Evolutionary conservation across 2,329 filamentous ascomycete species (phyloP), one percentile per base, ranked within the genome.

Genomic region (Cyphellophora attinorum): DNA sequence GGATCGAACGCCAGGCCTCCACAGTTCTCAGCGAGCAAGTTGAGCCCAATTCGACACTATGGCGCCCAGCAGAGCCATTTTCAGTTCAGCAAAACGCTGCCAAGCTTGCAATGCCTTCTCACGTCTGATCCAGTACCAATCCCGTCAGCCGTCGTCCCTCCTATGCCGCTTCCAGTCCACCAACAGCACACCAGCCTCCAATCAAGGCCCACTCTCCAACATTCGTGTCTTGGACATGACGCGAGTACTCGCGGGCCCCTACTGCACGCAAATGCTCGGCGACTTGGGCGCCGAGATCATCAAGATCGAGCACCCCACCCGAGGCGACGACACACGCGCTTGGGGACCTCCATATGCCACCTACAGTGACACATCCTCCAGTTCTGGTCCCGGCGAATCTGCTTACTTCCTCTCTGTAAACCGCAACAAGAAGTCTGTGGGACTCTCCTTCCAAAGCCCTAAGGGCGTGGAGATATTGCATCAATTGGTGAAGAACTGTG

Each of bases 331-430:
- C 55, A 98, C 91, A 6, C 70, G 91, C 51, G 88, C 88, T 33
- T 98, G 91, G 91, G 91, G 91, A 0, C 91, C 91, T 15, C 91
- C 91, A 2, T 98, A 91, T 57, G 91, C 91, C 5, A 67, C 74
- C 33, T 93, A 93, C 16, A 2, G 19, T 6, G 12, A 16, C n/a
- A 30, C 27, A 33, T 33, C 16, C n/a, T 14, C 31, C 31, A n/a
- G n/a, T n/a, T n/a, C n/a, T n/a, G 39, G 42, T 11, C 80, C 84
- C 1, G 91, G 91, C 15, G 91, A 98, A 59, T 91, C 85, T 42
- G 91, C 91, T 6, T 98, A 98, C 56, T 98, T 93, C 51, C 67
- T 98, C 17, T 78, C 81, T 33, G 91, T 95, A 70, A 96, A 96
- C 54, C 83, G 91, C 33, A 98, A 98, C 64, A 98, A 98, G 57